Base-by-base conservation (phyloP, 179 eudicot genomes). In the Silene vulgaris region DNA sequence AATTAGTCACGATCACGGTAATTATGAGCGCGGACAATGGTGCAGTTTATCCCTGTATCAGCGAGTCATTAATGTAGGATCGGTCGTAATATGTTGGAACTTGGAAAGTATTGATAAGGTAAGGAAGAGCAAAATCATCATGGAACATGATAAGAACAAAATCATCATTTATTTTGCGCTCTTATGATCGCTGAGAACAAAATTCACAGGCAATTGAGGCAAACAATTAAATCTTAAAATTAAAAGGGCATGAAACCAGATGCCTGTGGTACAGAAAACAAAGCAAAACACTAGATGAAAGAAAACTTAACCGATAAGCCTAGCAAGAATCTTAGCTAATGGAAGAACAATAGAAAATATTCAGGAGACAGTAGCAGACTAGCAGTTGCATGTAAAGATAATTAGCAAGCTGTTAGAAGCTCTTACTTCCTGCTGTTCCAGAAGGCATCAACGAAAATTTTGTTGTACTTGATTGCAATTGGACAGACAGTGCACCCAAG, bases 371-470 rank as follows among this genome's bases (percentile, higher is more conserved):
- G 29, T 21, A 12, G 11, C 7, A 8, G 60, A 50, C 19, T 21
- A 12, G 11, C 7, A 8, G 60, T 8, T 19, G 35, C 57, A 43
- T 69, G 57, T 45, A 45, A 69, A 69, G 59, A 8, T 20, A 48
- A 20, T 43, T 43, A 21, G 73, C 60, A 35, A 57, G 71, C 75
- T 40, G 74, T 40, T 40, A 16, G 69, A 35, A 74, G 66, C 50
- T 35, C 98, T 87, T 88, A 91, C 98, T 93, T 93, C 75, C 86
- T 78, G 76, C 97, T 91, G 81, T 91, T 91, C 97, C 98, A 93
- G 75, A 93, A 93, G 74, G 98, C 98, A 78, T 91, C 98, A 50
- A 91, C 97, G 76, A 91, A 91, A 19, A 93, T 89, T 82, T 93
- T 93, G 92, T 93, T 91, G 88, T 93, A 93, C 89, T 93, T 93